phyloP scores from a whole-genome alignment of 2,329 filamentous ascomycete genomes.

The Colletotrichum sp. region DNA sequence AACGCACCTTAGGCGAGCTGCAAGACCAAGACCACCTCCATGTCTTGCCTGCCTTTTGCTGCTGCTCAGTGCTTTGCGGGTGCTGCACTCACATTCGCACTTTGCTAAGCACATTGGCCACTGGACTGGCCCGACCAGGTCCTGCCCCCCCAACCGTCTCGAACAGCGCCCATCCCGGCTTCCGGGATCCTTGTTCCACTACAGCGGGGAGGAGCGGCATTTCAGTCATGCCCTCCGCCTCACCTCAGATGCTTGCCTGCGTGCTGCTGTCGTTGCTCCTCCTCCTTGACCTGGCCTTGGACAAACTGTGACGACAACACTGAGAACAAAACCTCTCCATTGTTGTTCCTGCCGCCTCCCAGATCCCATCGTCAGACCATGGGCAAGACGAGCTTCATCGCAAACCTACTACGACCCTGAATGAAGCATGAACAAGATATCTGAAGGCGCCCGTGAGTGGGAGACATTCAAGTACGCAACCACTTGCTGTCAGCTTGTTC shows the following conservation, averaged over 20 bases:
- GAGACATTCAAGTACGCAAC: conserved; percentile 33
- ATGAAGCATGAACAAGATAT: conserved; percentile 24
- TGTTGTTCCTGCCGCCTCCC: not conserved
- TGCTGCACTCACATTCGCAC: not conserved
- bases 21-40: conserved; percentile 1
- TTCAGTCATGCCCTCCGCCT: conserved; percentile 19
- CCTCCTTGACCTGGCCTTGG: not conserved
- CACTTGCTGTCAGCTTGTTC: not conserved
- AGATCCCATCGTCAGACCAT: conserved; percentile 2
- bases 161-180: conserved; percentile 10
- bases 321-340: not conserved
- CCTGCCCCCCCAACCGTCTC: not conserved
- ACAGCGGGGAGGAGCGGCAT: conserved; percentile 20
- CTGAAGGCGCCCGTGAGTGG: conserved; percentile 32
- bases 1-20: not conserved
- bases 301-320: not conserved
- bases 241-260: conserved; percentile 3
- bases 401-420: not conserved
- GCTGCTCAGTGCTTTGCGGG: not conserved
- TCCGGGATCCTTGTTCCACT: conserved; percentile 10
- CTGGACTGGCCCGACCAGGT: not conserved
- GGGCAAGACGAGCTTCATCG: conserved; percentile 11
- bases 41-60: not conserved
- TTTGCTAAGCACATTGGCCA: not conserved
- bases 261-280: not conserved